These are phyloP conservation scores for Starmerella floris DNA, from an alignment of 805 yeast species.

Conservation along the genomic window DNA sequence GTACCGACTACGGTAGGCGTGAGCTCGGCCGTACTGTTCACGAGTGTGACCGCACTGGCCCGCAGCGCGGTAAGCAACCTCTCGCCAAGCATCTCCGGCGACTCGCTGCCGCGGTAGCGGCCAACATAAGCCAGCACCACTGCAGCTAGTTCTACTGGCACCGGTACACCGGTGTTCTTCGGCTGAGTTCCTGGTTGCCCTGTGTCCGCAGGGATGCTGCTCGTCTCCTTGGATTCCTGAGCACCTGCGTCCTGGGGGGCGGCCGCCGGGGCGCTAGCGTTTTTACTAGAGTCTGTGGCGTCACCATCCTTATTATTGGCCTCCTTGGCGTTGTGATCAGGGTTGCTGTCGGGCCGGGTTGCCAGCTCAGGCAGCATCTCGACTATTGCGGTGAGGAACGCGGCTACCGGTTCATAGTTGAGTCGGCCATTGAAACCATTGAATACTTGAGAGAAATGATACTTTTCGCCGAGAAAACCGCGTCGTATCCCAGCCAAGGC, in stretches of 20 bases:
- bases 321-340: too few species aligned
- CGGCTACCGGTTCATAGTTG: slow-evolving; percentile 13
- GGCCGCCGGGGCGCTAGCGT: neutral
- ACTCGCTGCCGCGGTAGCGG: neutral
- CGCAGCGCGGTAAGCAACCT: slow-evolving; percentile 6
- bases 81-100: neutral
- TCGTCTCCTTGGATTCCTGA: neutral
- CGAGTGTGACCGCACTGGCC: slow-evolving; percentile 1
- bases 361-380: neutral
- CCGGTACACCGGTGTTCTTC: too few species aligned
- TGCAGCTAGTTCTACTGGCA: neutral
- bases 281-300: neutral
- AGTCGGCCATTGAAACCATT: slow-evolving; percentile 2
- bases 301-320: too few species aligned
- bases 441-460: slow-evolving; percentile 8
- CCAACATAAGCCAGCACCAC: neutral
- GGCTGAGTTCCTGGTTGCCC: neutral
- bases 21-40: neutral
- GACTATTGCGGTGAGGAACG: neutral
- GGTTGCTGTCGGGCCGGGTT: too few species aligned
- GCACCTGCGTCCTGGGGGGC: neutral
- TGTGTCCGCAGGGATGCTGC: neutral
- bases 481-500: slow-evolving; percentile 3
- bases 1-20: neutral
- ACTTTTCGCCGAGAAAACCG: slow-evolving; percentile 3